A percentile compares a stretch with the other conserved stretches of the same genome.
These are phyloP conservation scores for Gonium pectorale DNA, from an alignment of 139 green algal species.

Conservation along the genomic window DNA sequence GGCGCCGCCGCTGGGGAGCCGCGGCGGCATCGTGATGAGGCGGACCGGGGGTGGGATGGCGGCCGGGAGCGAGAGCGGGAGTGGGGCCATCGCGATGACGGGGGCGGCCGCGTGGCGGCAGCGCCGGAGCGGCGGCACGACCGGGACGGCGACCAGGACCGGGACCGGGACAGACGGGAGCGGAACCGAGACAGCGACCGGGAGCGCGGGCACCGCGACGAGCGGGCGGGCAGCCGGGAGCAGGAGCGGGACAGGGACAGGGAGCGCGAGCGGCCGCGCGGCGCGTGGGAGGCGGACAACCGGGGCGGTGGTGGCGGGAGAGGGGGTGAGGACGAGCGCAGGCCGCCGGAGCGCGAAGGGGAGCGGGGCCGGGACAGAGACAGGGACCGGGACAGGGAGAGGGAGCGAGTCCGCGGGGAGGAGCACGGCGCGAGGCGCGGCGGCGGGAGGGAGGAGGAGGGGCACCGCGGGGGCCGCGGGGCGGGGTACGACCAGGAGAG, in stretches of 20 bases:
- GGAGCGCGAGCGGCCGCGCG: not conserved
- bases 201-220: no score
- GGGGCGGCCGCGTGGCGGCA: not conserved
- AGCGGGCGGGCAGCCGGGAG: not conserved
- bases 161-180: not conserved
- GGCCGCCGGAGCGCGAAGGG: not conserved
- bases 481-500: not conserved
- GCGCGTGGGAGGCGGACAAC: not conserved
- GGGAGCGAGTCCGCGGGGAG: no score
- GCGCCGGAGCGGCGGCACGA: not conserved
- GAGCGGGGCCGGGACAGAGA: not conserved
- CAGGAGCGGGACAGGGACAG: not conserved
- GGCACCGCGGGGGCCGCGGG: no score
- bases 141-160: not conserved
- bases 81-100: not conserved
- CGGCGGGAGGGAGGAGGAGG: no score
- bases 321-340: not conserved
- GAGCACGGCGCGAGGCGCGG: not conserved
- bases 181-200: not conserved
- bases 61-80: not conserved
- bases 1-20: not conserved
- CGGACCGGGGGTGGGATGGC: not conserved
- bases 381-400: not conserved
- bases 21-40: not conserved
- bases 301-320: not conserved